Percentiles rank a stretch among this genome's conserved stretches.
phyloP scores from a whole-genome alignment of 768 basidiomycete genomes.

The Xerocomellus amylosporus region DNA sequence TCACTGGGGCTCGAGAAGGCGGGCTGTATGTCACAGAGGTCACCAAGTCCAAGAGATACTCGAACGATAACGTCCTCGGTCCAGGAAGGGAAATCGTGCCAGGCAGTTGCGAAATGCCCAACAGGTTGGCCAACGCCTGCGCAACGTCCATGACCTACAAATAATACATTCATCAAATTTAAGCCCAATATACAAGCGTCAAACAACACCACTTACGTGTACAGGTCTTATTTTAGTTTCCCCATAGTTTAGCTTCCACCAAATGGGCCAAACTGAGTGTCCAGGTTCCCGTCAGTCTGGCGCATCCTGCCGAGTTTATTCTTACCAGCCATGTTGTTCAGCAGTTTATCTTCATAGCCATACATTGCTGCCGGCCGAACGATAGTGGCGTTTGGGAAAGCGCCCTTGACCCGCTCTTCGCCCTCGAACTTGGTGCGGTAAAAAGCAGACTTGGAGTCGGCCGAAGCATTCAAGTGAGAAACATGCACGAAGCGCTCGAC shows the following conservation, averaged over 20 bases:
- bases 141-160: conserved; percentile 89
- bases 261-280: conserved; percentile 71
- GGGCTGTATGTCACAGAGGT: conserved; percentile 76
- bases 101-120: conserved; percentile 56
- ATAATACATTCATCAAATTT: conserved; percentile 14
- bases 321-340: conserved; percentile 87
- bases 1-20: conserved; percentile 63
- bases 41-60: conserved; percentile 77
- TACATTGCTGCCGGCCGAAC: conserved; percentile 82
- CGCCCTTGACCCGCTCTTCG: conserved; percentile 80
- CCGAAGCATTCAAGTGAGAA: conserved; percentile 89
- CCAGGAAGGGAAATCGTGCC: conserved; percentile 83
- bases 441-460: conserved; percentile 73
- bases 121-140: conserved; percentile 80
- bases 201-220: conserved; percentile 58
- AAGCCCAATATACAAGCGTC: conserved; percentile 17
- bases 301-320: conserved; percentile 3
- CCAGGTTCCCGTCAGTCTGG: conserved; percentile 10
- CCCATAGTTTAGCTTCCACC: conserved; percentile 91
- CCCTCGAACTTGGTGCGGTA: conserved; percentile 90
- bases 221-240: conserved; percentile 87
- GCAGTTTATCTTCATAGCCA: conserved; percentile 92
- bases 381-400: conserved; percentile 84
- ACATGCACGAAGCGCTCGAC: conserved; percentile 89
- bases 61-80: conserved; percentile 79